Evolutionary conservation across 768 basidiomycete species (phyloP).

Genomic region (Rhizopogon rudus): DNA sequence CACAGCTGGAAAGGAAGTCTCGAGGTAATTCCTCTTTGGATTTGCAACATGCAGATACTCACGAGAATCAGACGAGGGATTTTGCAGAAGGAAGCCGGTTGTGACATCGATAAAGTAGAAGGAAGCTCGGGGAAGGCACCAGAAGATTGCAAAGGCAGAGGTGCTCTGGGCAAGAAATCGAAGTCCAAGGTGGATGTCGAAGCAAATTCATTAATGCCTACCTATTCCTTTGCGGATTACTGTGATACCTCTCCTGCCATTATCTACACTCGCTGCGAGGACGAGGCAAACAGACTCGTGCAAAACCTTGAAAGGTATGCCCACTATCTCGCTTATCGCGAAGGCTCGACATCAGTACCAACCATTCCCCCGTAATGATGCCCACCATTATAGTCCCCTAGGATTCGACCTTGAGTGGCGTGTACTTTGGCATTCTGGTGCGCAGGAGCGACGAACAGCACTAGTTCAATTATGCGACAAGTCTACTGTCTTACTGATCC

Average conservation of each 20-base stretch:
- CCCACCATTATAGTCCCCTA: slow-evolving; percentile 29
- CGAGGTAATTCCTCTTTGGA: neutral
- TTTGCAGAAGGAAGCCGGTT: neutral
- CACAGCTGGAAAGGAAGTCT: neutral
- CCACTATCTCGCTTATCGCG: neutral
- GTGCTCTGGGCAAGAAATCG: slow-evolving; percentile 3
- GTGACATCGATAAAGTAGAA: neutral
- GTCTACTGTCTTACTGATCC: slow-evolving; percentile 40
- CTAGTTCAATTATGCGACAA: slow-evolving; percentile 43
- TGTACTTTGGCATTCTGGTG: slow-evolving; percentile 27
- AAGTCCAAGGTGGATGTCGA: slow-evolving; percentile 1
- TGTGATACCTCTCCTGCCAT: slow-evolving; percentile 23
- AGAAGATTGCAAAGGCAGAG: neutral
- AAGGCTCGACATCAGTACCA: too few species aligned
- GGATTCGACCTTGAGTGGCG: slow-evolving; percentile 53
- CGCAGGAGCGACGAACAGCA: slow-evolving; percentile 33
- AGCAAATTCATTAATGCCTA: slow-evolving; percentile 16
- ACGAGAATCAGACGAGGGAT: neutral
- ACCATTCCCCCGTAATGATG: neutral
- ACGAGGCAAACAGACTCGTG: slow-evolving; percentile 36
- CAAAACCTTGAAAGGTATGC: slow-evolving; percentile 32
- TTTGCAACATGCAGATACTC: neutral
- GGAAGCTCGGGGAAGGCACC: neutral
- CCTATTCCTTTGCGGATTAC: slow-evolving; percentile 36
- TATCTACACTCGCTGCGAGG: slow-evolving; percentile 36